Evolutionary conservation across 139 green algal genomes (phyloP).

Genomic region (Parachlorella kessleri): DNA sequence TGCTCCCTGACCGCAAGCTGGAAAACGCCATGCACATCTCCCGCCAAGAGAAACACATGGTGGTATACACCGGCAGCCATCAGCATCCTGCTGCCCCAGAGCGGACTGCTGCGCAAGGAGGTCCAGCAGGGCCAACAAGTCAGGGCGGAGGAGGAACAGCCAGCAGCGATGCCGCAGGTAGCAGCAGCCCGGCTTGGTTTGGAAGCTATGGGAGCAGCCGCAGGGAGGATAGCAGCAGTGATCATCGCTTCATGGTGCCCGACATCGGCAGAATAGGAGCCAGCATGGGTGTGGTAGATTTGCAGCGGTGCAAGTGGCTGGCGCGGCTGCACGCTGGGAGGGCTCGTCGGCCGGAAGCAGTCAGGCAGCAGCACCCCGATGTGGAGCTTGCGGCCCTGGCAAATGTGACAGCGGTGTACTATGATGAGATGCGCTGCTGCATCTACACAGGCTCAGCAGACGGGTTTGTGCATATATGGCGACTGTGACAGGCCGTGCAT

Average conservation of each 20-base stretch:
- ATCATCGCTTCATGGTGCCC: too few relatives aligned
- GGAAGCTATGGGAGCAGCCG: too few relatives aligned
- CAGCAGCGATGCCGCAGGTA: too few relatives aligned
- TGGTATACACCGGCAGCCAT: not conserved
- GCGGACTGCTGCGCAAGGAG: too few relatives aligned
- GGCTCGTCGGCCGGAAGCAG: not conserved
- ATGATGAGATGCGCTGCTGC: not conserved
- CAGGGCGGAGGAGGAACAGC: too few relatives aligned
- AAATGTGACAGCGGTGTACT: not conserved
- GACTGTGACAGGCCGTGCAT: too few relatives aligned
- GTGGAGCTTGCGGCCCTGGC: not conserved
- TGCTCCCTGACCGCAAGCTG: not conserved
- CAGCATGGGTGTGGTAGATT: not conserved
- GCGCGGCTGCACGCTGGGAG: not conserved
- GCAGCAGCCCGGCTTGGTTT: too few relatives aligned
- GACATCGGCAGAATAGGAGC: too few relatives aligned
- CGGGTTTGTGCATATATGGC: not conserved
- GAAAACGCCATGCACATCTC: not conserved
- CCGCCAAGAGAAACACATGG: not conserved
- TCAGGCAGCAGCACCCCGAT: too few relatives aligned
- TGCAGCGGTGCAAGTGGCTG: not conserved
- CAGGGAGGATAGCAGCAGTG: too few relatives aligned
- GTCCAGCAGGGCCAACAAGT: too few relatives aligned
- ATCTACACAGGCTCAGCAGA: not conserved
- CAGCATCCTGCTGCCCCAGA: not conserved